Conservation (phyloP, 2,329 filamentous ascomycete genomes). For the Coniochaeta sp. region DNA sequence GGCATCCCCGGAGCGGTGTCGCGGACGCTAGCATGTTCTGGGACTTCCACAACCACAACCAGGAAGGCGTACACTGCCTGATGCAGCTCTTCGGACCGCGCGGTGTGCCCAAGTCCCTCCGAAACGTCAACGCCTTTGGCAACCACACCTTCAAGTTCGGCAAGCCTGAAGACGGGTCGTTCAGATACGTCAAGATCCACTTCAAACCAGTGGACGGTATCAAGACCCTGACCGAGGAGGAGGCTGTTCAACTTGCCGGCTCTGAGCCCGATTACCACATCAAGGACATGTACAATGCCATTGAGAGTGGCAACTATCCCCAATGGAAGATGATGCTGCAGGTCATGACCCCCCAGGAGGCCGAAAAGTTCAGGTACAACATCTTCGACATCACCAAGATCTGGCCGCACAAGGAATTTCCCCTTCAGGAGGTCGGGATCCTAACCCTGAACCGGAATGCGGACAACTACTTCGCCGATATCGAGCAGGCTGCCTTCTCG, state of each 20-base stretch:
- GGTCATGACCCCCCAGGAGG: slow-evolving; percentile 43
- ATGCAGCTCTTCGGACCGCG: slow-evolving; percentile 44
- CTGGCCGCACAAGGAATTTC: slow-evolving; percentile 24
- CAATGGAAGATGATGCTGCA: slow-evolving; percentile 46
- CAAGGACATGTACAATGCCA: slow-evolving; percentile 37
- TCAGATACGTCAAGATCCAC: slow-evolving; percentile 41
- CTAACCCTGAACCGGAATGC: slow-evolving; percentile 7
- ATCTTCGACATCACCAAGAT: slow-evolving; percentile 51
- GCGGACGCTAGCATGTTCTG: slow-evolving; percentile 34
- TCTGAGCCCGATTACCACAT: slow-evolving; percentile 45
- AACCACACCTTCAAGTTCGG: slow-evolving; percentile 41
- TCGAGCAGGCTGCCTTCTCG: slow-evolving; percentile 51
- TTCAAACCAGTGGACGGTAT: slow-evolving; percentile 38
- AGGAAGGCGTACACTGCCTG: slow-evolving; percentile 39
- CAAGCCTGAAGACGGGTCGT: slow-evolving; percentile 32
- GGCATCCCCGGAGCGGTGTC: slow-evolving; percentile 32
- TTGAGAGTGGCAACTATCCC: slow-evolving; percentile 34
- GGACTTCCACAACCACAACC: slow-evolving; percentile 33
- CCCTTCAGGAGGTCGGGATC: slow-evolving; percentile 5
- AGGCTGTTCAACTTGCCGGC: slow-evolving; percentile 26
- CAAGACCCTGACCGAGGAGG: slow-evolving; percentile 31
- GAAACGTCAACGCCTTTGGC: slow-evolving; percentile 36
- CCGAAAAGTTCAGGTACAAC: slow-evolving; percentile 36
- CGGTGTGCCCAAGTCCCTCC: slow-evolving; percentile 36
- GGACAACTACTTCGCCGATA: slow-evolving; percentile 13